Evolutionary conservation across 352 stramenopile genomes (phyloP).

Genomic region (Globisporangium iwayamae): DNA sequence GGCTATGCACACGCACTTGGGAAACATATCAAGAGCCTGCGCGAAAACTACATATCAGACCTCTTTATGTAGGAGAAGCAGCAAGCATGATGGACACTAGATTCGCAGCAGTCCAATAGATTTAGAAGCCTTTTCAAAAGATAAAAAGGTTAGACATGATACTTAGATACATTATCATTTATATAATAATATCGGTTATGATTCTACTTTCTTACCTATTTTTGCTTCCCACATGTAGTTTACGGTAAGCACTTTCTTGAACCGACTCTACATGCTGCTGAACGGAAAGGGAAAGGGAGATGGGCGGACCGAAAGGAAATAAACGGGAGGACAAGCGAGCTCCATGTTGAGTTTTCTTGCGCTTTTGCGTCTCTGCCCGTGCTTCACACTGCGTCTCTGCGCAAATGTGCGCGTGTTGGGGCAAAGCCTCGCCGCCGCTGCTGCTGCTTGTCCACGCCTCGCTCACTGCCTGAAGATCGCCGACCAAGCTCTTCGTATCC

Average conservation of each 20-base stretch:
- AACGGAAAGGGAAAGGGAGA: constrained; percentile 8
- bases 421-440: background rate
- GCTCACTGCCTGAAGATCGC: background rate
- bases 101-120: no score
- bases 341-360: background rate
- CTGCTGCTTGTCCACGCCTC: no score
- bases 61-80: no score
- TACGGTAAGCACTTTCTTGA: background rate
- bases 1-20: background rate
- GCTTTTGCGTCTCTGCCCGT: constrained; percentile 4
- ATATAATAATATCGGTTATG: background rate
- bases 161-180: background rate
- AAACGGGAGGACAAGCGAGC: background rate
- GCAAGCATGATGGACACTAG: no score
- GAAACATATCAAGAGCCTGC: background rate
- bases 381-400: background rate
- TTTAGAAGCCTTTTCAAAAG: background rate
- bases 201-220: background rate
- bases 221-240: background rate
- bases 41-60: no score
- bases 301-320: constrained; percentile 7
- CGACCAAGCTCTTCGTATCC: no score
- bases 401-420: background rate
- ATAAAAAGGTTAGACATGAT: background rate
- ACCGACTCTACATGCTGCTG: constrained; percentile 9